phyloP scores from a whole-genome alignment of 164 flowering plant genomes.

The Vitis vinifera region ASM3070453v1 NC_081808.1:24531501-24532000 shows the following conservation, averaged over 20 bases:
- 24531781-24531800: conserved; percentile 3
- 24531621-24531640: conserved; percentile 19
- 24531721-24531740: conserved; percentile 23
- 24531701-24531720: conserved; percentile 15
- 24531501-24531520: conserved; percentile 24
- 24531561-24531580: conserved; percentile 26
- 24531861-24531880: not conserved
- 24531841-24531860: no score
- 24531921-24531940: conserved; percentile 60
- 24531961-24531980: conserved; percentile 44
- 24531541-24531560: conserved; percentile 22
- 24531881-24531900: conserved; percentile 69
- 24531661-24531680: conserved; percentile 27
- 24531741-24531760: conserved; percentile 25
- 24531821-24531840: no score
- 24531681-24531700: conserved; percentile 24
- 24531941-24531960: conserved; percentile 72
- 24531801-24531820: no score
- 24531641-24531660: conserved; percentile 19
- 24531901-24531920: conserved; percentile 57
- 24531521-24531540: conserved; percentile 26
- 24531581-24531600: conserved; percentile 20
- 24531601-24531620: conserved; percentile 23
- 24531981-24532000: no score
- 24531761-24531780: conserved; percentile 29